Base-by-base conservation (phyloP, 75 land plant genomes). In the Larix kaempferi region DNA sequence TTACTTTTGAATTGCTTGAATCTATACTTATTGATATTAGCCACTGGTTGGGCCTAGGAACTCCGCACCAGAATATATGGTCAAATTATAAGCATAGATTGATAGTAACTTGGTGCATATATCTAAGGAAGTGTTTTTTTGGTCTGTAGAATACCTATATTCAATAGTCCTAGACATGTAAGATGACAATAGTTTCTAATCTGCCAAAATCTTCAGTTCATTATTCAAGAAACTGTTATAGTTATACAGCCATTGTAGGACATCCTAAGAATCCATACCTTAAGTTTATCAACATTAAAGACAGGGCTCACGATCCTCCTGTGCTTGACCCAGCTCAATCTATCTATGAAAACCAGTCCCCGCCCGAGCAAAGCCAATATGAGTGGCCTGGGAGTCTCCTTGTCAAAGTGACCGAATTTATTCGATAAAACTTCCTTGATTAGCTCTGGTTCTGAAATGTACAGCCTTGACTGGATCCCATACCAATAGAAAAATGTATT, bases 401-500 rank as follows among this genome's bases (percentile, higher is more conserved):
- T 78, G 21, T 57, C 25, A 64, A 29, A 85, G 61, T 55, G 63
- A 6, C 80, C 86, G 67, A 77, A 77, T 67, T 82, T 88, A 78
- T 67, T 78, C 12, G 82, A 77, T 5, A 88, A 41, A 72, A 83
- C 78, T 59, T 85, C 85, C 39, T 80, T 88, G 39, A 77, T 74
- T 55, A 82, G 23, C 57, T 86, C 88, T 0, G 83, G 85, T 59
- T 91, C 89, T 11, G 78, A 33, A 37, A 89, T 80, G 65, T 54
- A 72, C 22, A 89, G 11, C 80, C 82, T 77, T 25, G 91, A 82
- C 22, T 79, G 49, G 8, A 62, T 58, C 76, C 91, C 93, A 52
- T 62, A 77, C 91, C 91, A 89, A 49, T 76, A 84, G 62, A 86
- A 44, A 69, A 84, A 86, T 0, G 75, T 78, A 10, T 85, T 78